Evolutionary conservation across 2,329 filamentous ascomycete genomes (phyloP).

Genomic region (Phaeosphaeria sp.): DNA sequence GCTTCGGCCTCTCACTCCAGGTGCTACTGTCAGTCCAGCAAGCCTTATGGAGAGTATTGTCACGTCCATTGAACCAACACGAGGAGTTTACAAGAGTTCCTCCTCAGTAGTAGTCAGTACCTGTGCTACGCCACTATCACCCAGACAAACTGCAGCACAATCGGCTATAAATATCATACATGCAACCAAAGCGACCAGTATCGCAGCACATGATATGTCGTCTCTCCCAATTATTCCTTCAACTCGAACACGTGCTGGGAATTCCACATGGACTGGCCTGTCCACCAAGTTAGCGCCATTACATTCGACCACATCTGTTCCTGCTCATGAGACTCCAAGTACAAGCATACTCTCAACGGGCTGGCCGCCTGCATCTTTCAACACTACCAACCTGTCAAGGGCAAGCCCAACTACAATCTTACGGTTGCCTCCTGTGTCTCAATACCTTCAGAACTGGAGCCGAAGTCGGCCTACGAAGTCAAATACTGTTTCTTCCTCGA

Average conservation of each 20-base stretch:
- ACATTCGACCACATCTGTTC: background rate
- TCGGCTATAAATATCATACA: background rate
- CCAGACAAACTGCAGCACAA: background rate
- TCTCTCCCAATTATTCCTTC: background rate
- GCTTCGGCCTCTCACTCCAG: background rate
- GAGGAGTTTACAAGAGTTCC: background rate
- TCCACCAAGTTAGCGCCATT: background rate
- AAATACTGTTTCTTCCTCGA: background rate
- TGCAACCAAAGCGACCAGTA: background rate
- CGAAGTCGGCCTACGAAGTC: background rate
- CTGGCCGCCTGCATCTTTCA: background rate
- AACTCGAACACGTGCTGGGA: background rate
- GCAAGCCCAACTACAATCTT: background rate
- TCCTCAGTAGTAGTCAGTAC: background rate
- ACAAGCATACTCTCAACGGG: background rate
- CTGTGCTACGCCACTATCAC: background rate
- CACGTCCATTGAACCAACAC: background rate
- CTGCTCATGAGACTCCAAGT: background rate
- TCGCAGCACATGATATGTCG: background rate
- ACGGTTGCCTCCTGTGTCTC: background rate
- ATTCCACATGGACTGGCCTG: background rate
- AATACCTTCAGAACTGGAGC: background rate
- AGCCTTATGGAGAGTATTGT: background rate
- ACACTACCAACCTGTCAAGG: background rate
- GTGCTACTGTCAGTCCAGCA: background rate